A percentile compares a stretch with the other conserved stretches of the same genome.
Conservation (phyloP, 1,284 basidiomycete species). For the Salmacisia buchloeana region DNA sequence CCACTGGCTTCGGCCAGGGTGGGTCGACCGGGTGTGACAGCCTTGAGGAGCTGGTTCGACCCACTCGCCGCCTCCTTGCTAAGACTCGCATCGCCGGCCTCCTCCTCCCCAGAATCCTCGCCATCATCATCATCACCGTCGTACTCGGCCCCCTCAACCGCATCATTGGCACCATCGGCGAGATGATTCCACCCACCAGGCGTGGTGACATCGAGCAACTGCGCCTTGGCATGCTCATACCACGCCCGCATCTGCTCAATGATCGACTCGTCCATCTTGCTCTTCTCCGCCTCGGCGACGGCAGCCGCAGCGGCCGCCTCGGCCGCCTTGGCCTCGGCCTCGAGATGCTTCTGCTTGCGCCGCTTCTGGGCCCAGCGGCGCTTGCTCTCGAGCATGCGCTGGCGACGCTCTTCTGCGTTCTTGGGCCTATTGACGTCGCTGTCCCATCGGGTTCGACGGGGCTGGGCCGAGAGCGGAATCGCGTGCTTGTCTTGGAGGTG, state of each 20-base stretch:
- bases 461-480: constrained; percentile 55
- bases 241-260: constrained; percentile 7
- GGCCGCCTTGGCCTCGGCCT: constrained; percentile 16
- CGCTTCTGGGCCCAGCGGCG: constrained; percentile 57
- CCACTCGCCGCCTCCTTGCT: not conserved
- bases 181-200: not conserved
- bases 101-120: not conserved
- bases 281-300: constrained; percentile 10
- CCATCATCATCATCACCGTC: not conserved
- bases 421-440: constrained; percentile 56
- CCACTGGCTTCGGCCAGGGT: not conserved
- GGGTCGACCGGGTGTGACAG: not conserved
- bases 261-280: not conserved
- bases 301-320: constrained; percentile 5
- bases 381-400: constrained; percentile 56
- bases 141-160: not conserved
- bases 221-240: constrained; percentile 1
- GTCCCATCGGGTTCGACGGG: constrained; percentile 58
- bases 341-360: constrained; percentile 46
- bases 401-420: constrained; percentile 54
- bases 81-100: not conserved
- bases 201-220: not conserved
- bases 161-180: not conserved
- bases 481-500: constrained; percentile 59
- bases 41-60: not conserved